Conservation (phyloP, 31 red algal species). For the Odonthalia washingtoniensis region DNA sequence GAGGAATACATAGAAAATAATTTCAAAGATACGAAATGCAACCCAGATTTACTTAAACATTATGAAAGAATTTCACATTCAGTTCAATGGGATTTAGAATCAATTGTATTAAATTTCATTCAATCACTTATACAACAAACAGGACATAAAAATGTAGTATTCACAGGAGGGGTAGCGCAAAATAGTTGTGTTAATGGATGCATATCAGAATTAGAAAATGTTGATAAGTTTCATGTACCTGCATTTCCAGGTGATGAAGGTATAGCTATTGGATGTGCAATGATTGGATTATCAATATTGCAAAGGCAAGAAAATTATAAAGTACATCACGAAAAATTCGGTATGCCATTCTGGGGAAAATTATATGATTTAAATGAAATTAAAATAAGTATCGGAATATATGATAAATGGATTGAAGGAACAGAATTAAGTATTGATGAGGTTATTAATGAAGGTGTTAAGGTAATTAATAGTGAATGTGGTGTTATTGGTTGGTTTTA, state of each 20-base stretch:
- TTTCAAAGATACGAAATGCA: slow-evolving; percentile 28
- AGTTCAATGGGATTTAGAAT: slow-evolving; percentile 78
- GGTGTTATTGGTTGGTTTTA: slow-evolving; percentile 79
- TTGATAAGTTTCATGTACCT: slow-evolving; percentile 68
- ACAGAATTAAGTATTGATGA: slow-evolving; percentile 27
- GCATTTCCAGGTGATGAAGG: slow-evolving; percentile 94
- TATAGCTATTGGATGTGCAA: slow-evolving; percentile 88
- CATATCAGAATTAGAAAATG: slow-evolving; percentile 17
- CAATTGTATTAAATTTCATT: slow-evolving; percentile 58
- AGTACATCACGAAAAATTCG: background rate
- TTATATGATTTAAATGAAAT: slow-evolving; percentile 48
- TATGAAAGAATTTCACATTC: slow-evolving; percentile 55
- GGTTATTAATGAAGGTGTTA: slow-evolving; percentile 58
- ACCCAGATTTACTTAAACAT: slow-evolving; percentile 3
- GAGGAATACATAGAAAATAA: slow-evolving; percentile 47
- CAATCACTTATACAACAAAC: slow-evolving; percentile 35
- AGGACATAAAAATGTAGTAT: slow-evolving; percentile 57
- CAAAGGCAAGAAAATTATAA: background rate
- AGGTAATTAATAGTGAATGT: slow-evolving; percentile 35
- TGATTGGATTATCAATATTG: slow-evolving; percentile 54
- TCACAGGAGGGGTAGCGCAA: slow-evolving; percentile 86
- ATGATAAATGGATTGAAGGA: slow-evolving; percentile 42
- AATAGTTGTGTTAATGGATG: slow-evolving; percentile 80
- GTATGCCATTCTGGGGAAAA: slow-evolving; percentile 56
- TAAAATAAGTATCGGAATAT: slow-evolving; percentile 13